Percentiles rank a stretch among this genome's conserved stretches.
Conservation (phyloP, 768 basidiomycete species). For the Holtermannia corniformis region DNA sequence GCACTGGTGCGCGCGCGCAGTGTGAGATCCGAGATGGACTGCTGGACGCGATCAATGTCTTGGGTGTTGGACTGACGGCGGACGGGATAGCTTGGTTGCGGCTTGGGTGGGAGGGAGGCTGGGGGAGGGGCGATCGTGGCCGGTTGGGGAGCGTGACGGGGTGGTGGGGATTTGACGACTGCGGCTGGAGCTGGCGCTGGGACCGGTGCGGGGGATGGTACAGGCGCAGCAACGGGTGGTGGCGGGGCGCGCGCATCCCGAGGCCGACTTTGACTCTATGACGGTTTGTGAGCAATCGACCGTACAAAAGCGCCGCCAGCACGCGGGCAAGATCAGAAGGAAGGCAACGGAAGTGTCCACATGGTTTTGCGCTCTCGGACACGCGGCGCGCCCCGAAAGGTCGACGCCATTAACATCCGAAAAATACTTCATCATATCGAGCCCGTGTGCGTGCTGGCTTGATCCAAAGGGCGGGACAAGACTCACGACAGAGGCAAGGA, state of each 20-base stretch:
- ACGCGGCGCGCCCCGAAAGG: slow-evolving; percentile 20
- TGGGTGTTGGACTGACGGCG: neutral
- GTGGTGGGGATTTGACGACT: neutral
- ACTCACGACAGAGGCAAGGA: slow-evolving; percentile 34
- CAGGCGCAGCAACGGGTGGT: no score
- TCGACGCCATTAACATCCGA: slow-evolving; percentile 36
- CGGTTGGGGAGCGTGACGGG: slow-evolving; percentile 1
- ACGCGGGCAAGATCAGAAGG: slow-evolving; percentile 28
- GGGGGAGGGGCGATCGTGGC: slow-evolving; percentile 4
- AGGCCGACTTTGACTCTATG: slow-evolving; percentile 9
- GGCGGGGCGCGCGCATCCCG: neutral
- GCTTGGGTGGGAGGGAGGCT: slow-evolving; percentile 2
- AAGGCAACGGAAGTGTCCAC: slow-evolving; percentile 42
- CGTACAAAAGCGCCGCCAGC: neutral
- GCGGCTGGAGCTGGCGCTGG: neutral
- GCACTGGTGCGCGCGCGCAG: slow-evolving; percentile 2
- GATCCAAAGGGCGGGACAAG: neutral
- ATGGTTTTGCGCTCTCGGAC: slow-evolving; percentile 42
- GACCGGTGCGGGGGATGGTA: no score
- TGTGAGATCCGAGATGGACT: slow-evolving; percentile 25
- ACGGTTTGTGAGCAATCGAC: neutral
- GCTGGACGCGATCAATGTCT: slow-evolving; percentile 27
- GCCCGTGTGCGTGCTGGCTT: neutral
- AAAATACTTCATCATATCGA: slow-evolving; percentile 39
- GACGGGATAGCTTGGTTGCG: slow-evolving; percentile 9